phyloP scores from a whole-genome alignment of 441 rosid species.

The Aquilaria agallochum region DNA sequence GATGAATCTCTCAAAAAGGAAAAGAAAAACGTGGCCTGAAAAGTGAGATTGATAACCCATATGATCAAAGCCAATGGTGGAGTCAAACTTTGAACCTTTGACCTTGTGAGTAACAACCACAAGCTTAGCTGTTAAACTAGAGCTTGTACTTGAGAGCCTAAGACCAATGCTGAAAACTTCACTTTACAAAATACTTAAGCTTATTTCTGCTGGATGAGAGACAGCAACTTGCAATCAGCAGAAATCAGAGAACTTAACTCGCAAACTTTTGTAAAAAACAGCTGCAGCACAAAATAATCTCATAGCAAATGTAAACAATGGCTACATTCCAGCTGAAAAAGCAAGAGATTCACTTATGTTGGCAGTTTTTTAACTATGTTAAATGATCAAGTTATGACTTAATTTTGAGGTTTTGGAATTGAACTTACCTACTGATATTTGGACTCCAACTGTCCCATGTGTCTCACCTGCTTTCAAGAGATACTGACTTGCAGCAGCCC shows the following conservation, averaged over 20 bases:
- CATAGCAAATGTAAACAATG: background rate
- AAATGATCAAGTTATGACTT: too few species aligned
- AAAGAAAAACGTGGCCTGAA: too few species aligned
- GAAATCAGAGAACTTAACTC: background rate
- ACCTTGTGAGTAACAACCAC: too few species aligned
- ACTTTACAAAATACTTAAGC: too few species aligned
- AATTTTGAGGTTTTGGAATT: background rate
- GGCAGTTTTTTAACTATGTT: background rate
- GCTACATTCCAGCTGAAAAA: background rate
- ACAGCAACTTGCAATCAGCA: too few species aligned
- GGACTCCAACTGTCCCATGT: conserved; percentile 65
- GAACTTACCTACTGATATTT: conserved; percentile 64
- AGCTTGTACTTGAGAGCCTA: too few species aligned
- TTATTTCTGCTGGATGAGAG: too few species aligned
- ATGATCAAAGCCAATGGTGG: too few species aligned
- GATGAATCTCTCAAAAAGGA: too few species aligned
- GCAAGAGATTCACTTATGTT: background rate
- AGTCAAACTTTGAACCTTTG: too few species aligned
- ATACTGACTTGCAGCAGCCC: conserved; percentile 69
- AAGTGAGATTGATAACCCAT: background rate
- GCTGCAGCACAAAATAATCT: background rate
- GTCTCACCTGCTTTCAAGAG: conserved; percentile 74
- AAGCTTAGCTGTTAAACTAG: too few species aligned
- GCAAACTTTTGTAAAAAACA: background rate
- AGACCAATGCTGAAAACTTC: too few species aligned